These are phyloP conservation scores for Radiomyces spectabilis DNA, from an alignment of 192 early-diverging fungal genomes.

Conservation along the genomic window DNA sequence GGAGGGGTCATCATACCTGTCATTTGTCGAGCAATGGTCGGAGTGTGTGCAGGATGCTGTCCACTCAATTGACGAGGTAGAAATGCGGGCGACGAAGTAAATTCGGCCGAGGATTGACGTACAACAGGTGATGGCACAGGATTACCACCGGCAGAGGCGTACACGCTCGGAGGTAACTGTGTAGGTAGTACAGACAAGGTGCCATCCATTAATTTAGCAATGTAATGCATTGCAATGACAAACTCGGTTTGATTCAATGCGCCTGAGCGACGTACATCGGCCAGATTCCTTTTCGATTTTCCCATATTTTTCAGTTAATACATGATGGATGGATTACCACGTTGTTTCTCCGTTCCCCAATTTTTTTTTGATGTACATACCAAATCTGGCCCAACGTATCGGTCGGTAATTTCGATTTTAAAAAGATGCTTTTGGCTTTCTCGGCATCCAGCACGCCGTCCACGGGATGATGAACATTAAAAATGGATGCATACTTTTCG, in stretches of 20 bases:
- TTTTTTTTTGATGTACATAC: slow-evolving; percentile 32
- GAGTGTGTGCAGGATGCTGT: background rate
- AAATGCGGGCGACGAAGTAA: background rate
- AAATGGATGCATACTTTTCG: slow-evolving; percentile 20
- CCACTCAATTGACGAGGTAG: background rate
- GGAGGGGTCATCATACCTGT: slow-evolving; percentile 25
- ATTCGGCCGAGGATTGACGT: background rate
- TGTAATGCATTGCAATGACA: slow-evolving; percentile 84
- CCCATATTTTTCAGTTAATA: background rate
- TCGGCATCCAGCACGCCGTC: slow-evolving; percentile 26
- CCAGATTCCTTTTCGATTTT: slow-evolving; percentile 48
- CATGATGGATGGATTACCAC: background rate
- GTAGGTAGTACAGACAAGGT: slow-evolving; percentile 60
- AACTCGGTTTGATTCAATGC: slow-evolving; percentile 78
- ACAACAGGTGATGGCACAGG: background rate
- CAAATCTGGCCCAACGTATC: slow-evolving; percentile 79
- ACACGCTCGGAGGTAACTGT: slow-evolving; percentile 55
- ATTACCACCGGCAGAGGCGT: slow-evolving; percentile 32
- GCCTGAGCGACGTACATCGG: slow-evolving; percentile 65
- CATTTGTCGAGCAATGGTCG: slow-evolving; percentile 15
- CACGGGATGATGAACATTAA: slow-evolving; percentile 13
- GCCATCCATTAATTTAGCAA: slow-evolving; percentile 74
- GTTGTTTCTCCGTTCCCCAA: background rate
- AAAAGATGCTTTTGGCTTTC: slow-evolving; percentile 64
- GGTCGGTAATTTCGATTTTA: slow-evolving; percentile 71